phyloP scores from a whole-genome alignment of 768 basidiomycete genomes.

The Rhodotorula babjevae region DNA sequence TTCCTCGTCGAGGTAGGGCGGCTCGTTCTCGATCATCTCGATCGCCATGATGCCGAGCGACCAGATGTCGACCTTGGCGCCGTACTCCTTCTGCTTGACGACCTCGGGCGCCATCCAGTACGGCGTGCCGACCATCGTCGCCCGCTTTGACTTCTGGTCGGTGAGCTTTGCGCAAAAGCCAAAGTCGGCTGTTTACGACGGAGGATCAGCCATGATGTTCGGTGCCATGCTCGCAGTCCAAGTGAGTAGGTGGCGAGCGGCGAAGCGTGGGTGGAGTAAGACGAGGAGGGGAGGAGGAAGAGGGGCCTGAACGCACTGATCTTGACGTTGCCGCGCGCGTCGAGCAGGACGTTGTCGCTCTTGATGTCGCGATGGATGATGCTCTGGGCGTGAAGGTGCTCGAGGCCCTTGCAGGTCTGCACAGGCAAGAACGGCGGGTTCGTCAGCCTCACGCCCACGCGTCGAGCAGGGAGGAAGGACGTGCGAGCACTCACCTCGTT shows the following conservation, averaged over 20 bases:
- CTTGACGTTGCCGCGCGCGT: conserved; percentile 87
- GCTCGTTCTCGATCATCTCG: conserved; percentile 93
- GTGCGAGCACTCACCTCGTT: conserved; percentile 62
- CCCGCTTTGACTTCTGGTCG: conserved; percentile 75
- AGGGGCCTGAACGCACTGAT: conserved; percentile 65
- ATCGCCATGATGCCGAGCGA: conserved; percentile 89
- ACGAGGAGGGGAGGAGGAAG: too few relatives aligned
- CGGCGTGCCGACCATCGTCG: conserved; percentile 93
- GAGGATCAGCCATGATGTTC: too few relatives aligned
- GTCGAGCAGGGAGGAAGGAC: background rate
- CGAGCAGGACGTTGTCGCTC: conserved; percentile 73
- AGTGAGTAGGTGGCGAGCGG: too few relatives aligned
- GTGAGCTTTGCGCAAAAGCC: conserved; percentile 90
- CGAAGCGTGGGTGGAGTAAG: background rate
- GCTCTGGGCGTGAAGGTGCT: conserved; percentile 88
- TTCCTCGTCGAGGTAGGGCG: conserved; percentile 81
- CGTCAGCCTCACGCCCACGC: conserved; percentile 59
- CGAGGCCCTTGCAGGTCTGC: conserved; percentile 90
- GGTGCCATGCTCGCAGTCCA: too few relatives aligned
- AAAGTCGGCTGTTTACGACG: conserved; percentile 66
- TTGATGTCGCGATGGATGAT: conserved; percentile 98
- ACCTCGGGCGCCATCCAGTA: conserved; percentile 99
- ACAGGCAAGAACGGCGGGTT: conserved; percentile 67
- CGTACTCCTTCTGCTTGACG: conserved; percentile 78
- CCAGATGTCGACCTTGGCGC: conserved; percentile 98